phyloP scores from a whole-genome alignment of 495 filamentous ascomycete genomes.

The Staphylotrichum longicolle region DNA sequence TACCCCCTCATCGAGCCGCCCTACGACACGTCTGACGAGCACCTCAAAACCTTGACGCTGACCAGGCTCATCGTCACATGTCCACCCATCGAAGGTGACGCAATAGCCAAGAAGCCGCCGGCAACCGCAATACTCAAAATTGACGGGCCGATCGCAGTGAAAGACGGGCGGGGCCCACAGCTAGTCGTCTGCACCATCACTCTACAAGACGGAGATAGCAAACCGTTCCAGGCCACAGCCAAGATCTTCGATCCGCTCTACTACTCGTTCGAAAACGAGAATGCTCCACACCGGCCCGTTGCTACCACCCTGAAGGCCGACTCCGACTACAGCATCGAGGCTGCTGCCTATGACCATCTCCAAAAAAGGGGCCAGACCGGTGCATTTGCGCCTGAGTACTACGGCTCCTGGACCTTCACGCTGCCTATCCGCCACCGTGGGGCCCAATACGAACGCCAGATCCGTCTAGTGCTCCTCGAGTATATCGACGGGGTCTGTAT shows the following conservation, averaged over 20 bases:
- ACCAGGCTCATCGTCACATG: slow-evolving; percentile 2
- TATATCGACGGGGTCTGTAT: slow-evolving; percentile 18
- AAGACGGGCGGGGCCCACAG: slow-evolving; percentile 5
- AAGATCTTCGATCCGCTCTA: slow-evolving; percentile 28
- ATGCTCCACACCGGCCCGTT: neutral
- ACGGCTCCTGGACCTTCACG: slow-evolving; percentile 19
- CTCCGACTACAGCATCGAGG: slow-evolving; percentile 21
- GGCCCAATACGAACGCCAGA: slow-evolving; percentile 3
- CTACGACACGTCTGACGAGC: neutral
- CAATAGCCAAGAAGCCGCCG: neutral
- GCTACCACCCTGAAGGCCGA: slow-evolving; percentile 11
- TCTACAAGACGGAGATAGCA: neutral
- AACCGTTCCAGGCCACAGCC: slow-evolving; percentile 15
- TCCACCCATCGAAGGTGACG: slow-evolving; percentile 5
- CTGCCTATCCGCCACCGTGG: slow-evolving; percentile 3
- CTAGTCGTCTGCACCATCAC: slow-evolving; percentile 8
- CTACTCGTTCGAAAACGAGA: slow-evolving; percentile 15
- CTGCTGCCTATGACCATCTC: slow-evolving; percentile 16
- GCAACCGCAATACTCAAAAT: slow-evolving; percentile 5
- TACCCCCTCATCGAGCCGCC: neutral
- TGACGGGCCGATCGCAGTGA: neutral
- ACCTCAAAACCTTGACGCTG: slow-evolving; percentile 1
- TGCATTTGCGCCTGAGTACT: slow-evolving; percentile 19
- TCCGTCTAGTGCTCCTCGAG: slow-evolving; percentile 25
- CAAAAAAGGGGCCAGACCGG: slow-evolving; percentile 6